Base-by-base conservation (phyloP, 305 asterid species). In the Solanum aculeatissimum region DNA sequence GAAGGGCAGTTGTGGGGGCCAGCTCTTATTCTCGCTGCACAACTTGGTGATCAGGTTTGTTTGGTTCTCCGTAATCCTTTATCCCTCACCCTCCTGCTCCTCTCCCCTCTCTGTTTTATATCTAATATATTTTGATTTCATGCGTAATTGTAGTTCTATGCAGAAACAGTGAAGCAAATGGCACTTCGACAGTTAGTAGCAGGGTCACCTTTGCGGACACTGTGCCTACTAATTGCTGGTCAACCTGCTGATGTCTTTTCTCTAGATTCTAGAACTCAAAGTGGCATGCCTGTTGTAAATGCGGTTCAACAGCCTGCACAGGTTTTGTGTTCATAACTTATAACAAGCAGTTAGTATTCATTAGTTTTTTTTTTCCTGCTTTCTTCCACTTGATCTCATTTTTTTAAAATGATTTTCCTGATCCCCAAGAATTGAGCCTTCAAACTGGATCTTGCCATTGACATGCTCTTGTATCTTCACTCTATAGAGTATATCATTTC, bases 1-100 rank as follows among this genome's bases (percentile, higher is more conserved):
- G 96, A 94, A 89, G 98, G 99, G 86, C 98, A 95, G 85, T 86
- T 97, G 90, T 97, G 99, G 99, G 99, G 98, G 65, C 98, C 98
- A 87, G 99, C 99, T 83, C 94, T 97, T 87, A 92, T 94, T 87
- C 98, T 97, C 87, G 98, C 98, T 87, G 99, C 98, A 81, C 99
- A 92, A 87, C 98, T 97, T 80, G 98, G 99, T 29, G 95, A 94
- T 87, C 98, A 95, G 93, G 99, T 95, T 74, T 58, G 85, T 80
- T 42, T 78, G 82, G 66, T 11, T 78, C 66, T 78, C 25, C 2
- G 13, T 32, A 32, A 29, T 16, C 49, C n/a, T 53, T 51, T 29
- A 10, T 19, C 11, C 29, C 14, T 12, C 42, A 60, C 29, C 68
- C 68, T 60, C 35, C 8, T 14, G 19, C 40, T 63, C 19, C 70